Percentiles rank a stretch among this genome's conserved stretches.
Conservation (phyloP, 2,329 filamentous ascomycete genomes). For the Endoconidiophora laricicola region DNA sequence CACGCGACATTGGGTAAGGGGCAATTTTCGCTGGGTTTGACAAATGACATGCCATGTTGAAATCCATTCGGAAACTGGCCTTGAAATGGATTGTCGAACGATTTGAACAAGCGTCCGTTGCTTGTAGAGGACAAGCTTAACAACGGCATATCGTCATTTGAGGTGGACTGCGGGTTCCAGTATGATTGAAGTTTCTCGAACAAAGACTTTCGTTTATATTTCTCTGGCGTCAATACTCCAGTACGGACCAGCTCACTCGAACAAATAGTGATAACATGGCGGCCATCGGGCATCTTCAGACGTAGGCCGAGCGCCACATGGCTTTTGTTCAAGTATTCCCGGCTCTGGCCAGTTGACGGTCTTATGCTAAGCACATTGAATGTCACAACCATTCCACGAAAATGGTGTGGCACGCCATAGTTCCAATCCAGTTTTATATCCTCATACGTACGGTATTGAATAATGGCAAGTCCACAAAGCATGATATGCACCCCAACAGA, state of each 20-base stretch:
- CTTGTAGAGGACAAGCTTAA: no score
- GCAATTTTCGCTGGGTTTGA: not conserved
- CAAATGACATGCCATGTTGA: constrained; percentile 3
- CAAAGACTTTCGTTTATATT: not conserved
- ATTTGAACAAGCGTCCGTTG: not conserved
- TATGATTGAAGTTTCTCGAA: not conserved
- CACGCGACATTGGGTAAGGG: not conserved
- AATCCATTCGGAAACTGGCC: constrained; percentile 3
- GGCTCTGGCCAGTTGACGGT: constrained; percentile 1
- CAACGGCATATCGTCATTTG: no score
- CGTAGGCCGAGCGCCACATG: constrained; percentile 4
- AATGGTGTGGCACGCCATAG: constrained; percentile 2
- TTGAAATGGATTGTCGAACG: constrained; percentile 1
- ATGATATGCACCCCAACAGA: constrained; percentile 1
- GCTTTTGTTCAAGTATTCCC: not conserved
- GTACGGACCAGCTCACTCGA: constrained; percentile 7
- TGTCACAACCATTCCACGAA: constrained; percentile 2
- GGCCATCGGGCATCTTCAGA: not conserved
- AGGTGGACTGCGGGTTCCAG: not conserved
- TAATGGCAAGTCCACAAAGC: constrained; percentile 3
- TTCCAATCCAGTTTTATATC: constrained; percentile 4
- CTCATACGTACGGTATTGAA: constrained; percentile 3
- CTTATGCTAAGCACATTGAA: constrained; percentile 7
- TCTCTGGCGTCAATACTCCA: constrained; percentile 1
- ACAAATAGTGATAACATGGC: constrained; percentile 5